phyloP scores from a whole-genome alignment of 768 basidiomycete species.

The Tricholoma furcatifolium region DNA sequence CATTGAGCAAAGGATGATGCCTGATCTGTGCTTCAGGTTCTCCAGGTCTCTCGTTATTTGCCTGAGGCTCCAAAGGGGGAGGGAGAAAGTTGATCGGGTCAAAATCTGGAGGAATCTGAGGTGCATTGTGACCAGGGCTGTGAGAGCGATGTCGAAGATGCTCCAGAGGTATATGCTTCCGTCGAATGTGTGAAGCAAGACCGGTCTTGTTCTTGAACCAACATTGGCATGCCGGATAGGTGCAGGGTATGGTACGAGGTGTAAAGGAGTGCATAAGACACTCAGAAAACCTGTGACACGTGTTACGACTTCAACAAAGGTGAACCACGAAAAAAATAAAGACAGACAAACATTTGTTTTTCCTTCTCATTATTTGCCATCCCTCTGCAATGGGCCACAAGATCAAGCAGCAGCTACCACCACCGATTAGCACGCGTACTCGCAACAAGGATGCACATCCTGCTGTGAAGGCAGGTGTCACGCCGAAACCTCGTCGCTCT shows the following conservation, averaged over 20 bases:
- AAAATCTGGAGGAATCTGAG: background rate
- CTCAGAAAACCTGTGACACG: background rate
- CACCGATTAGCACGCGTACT: background rate
- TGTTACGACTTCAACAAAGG: background rate
- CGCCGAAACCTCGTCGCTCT: background rate
- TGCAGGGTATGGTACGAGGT: background rate
- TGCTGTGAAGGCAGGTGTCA: background rate
- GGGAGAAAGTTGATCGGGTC: no score
- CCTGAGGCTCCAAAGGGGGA: no score
- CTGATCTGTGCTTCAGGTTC: background rate
- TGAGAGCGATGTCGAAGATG: background rate
- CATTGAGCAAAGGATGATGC: slow-evolving; percentile 4
- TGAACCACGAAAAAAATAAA: background rate
- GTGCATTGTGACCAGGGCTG: background rate
- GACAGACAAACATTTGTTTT: background rate
- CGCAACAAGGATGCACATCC: no score
- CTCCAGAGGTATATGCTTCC: background rate
- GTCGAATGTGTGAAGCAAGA: background rate
- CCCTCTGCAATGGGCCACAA: background rate
- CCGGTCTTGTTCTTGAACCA: background rate
- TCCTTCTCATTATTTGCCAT: background rate
- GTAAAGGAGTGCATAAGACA: background rate
- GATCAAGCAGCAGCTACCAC: background rate
- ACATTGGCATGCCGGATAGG: background rate
- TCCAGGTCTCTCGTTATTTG: background rate